A percentile compares a stretch with the other conserved stretches of the same genome.
Evolutionary conservation across 805 yeast genomes (phyloP).

Genomic region (Hanseniaspora lachancei): DNA sequence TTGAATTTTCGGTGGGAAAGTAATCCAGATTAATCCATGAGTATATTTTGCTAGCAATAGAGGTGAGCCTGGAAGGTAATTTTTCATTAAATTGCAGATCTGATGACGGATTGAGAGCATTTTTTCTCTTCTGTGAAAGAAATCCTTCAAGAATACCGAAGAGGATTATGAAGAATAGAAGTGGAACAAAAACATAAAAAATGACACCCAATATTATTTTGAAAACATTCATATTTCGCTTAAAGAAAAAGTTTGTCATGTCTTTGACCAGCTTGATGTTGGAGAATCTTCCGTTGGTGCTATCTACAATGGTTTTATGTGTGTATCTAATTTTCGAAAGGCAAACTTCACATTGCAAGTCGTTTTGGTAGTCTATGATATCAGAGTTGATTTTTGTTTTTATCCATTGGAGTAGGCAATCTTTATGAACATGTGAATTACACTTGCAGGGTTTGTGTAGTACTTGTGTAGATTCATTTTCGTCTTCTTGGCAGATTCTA

Average conservation of each 20-base stretch:
- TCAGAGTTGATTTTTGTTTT: slow-evolving; percentile 6
- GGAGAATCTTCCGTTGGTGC: background rate
- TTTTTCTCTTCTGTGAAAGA: background rate
- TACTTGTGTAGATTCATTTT: background rate
- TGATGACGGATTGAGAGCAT: background rate
- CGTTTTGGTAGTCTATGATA: slow-evolving; percentile 9
- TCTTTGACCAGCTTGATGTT: background rate
- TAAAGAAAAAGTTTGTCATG: background rate
- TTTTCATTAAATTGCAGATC: background rate
- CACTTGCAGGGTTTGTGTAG: slow-evolving; percentile 8
- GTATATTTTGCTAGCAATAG: too few relatives aligned
- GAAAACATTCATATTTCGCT: background rate
- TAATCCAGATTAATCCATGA: background rate
- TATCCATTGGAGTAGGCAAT: slow-evolving; percentile 4
- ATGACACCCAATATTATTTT: background rate
- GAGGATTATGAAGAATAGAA: background rate
- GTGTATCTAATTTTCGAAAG: background rate
- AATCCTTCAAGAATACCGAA: background rate
- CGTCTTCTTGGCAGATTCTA: slow-evolving; percentile 12
- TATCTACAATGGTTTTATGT: background rate
- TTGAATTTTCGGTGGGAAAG: background rate
- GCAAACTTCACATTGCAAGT: slow-evolving; percentile 9
- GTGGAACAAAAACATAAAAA: background rate
- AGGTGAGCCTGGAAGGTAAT: too few relatives aligned
- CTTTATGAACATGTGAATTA: slow-evolving; percentile 7